phyloP scores from a whole-genome alignment of 805 yeast genomes.

The Candida krabiensis region DNA sequence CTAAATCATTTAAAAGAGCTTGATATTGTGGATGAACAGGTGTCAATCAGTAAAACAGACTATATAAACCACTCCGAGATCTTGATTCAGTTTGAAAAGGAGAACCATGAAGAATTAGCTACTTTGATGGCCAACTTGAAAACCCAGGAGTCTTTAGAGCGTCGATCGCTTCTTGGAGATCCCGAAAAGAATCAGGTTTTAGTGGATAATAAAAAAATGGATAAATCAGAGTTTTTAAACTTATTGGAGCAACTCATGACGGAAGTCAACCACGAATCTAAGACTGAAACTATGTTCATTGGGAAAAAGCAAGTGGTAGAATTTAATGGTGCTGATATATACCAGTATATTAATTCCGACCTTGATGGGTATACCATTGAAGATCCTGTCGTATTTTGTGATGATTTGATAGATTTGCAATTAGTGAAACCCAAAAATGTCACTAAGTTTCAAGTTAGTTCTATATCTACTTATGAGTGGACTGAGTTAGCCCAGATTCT shows the following conservation, averaged over 20 bases:
- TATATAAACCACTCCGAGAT: conserved; percentile 17
- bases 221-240: conserved; percentile 9
- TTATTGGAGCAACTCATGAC: conserved; percentile 5
- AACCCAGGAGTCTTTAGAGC: conserved; percentile 5
- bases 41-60: conserved; percentile 3
- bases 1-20: background rate
- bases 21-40: background rate
- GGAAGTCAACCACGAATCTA: conserved; percentile 5
- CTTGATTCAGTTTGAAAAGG: conserved; percentile 16
- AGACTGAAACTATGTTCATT: conserved; percentile 4
- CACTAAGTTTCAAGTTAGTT: conserved; percentile 14
- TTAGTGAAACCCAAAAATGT: conserved; percentile 17
- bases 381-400: conserved; percentile 10
- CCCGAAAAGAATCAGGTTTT: conserved; percentile 14
- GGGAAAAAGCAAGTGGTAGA: conserved; percentile 9
- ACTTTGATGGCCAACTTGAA: conserved; percentile 2
- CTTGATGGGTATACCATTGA: conserved; percentile 1
- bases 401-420: conserved; percentile 14
- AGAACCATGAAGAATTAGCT: conserved; percentile 4
- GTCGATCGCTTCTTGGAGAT: conserved; percentile 14
- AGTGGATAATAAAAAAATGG: conserved; percentile 7
- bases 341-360: conserved; percentile 4
- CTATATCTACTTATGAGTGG: conserved; percentile 18
- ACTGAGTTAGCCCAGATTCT: conserved; percentile 12
- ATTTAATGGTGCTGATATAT: conserved; percentile 15